phyloP scores from a whole-genome alignment of 345 rosid species.

The Citrus inodora region DNA sequence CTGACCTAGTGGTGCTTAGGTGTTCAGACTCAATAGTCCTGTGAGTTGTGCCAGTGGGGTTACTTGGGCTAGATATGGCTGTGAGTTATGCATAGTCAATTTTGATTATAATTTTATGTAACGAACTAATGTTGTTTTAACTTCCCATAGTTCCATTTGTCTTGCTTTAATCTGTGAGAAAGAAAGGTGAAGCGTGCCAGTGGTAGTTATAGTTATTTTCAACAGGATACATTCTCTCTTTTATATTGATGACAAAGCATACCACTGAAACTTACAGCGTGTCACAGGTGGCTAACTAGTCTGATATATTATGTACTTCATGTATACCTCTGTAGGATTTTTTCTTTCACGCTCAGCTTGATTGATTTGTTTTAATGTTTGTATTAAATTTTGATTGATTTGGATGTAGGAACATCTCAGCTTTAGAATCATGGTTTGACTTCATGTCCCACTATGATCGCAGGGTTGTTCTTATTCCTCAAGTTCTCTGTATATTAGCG shows the following conservation, averaged over 20 bases:
- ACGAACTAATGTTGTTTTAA: background rate
- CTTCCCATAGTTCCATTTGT: background rate
- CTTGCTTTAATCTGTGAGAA: background rate
- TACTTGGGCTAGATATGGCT: background rate
- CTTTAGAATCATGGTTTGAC: constrained; percentile 51
- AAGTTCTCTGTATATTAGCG: constrained; percentile 48
- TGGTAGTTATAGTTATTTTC: background rate
- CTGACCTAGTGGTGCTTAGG: background rate
- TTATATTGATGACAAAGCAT: background rate
- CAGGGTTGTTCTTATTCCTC: constrained; percentile 63
- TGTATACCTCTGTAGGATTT: no score
- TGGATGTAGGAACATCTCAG: constrained; percentile 26
- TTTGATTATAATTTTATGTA: background rate
- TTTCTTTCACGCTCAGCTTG: background rate
- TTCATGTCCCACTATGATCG: constrained; percentile 67
- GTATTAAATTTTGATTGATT: constrained; percentile 12
- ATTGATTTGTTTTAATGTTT: background rate
- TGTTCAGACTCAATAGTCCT: background rate
- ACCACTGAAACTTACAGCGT: background rate
- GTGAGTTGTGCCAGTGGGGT: no score
- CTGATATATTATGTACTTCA: background rate
- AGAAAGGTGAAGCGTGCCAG: background rate
- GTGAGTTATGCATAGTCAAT: background rate
- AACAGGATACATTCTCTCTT: background rate
- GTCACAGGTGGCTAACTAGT: background rate